Evolutionary conservation across 371 early-diverging fungal genomes (phyloP).

Genomic region (Mucor plumbeus): DNA sequence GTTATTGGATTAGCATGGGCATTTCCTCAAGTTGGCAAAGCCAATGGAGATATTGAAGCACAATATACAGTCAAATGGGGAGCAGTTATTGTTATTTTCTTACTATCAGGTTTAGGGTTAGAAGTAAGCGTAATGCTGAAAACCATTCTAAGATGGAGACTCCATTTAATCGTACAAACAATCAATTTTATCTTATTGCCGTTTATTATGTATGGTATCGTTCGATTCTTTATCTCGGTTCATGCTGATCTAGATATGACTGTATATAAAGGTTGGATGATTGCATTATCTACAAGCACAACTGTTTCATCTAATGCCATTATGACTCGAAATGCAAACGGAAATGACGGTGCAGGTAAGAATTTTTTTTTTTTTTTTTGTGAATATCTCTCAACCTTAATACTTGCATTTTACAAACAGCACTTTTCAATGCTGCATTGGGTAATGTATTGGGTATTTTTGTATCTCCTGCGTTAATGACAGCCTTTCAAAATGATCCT

Average conservation of each 20-base stretch:
- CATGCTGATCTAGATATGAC: constrained; percentile 54
- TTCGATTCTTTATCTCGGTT: constrained; percentile 52
- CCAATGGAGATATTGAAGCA: constrained; percentile 63
- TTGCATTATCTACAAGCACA: constrained; percentile 73
- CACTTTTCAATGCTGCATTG: constrained; percentile 73
- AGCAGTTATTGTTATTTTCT: constrained; percentile 70
- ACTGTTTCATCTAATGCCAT: constrained; percentile 82
- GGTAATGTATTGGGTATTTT: constrained; percentile 75
- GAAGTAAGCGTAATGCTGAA: constrained; percentile 64
- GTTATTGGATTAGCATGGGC: constrained; percentile 72
- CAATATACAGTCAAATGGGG: constrained; percentile 75
- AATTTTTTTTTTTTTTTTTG: too few species aligned
- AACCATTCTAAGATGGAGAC: constrained; percentile 62
- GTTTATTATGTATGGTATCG: constrained; percentile 63
- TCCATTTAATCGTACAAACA: constrained; percentile 71
- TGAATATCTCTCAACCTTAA: too few species aligned
- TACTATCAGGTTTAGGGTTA: constrained; percentile 71
- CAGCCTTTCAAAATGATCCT: constrained; percentile 44
- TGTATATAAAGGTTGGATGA: constrained; percentile 69
- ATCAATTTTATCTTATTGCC: constrained; percentile 69
- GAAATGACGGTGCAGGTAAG: constrained; percentile 67
- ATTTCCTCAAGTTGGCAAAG: constrained; percentile 68
- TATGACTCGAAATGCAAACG: constrained; percentile 76
- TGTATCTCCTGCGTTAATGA: constrained; percentile 70
- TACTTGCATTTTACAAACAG: constrained; percentile 17